A percentile compares a stretch with the other conserved stretches of the same genome.
Conservation (phyloP, 2,329 filamentous ascomycete species). For the Neonectria magnoliae region DNA sequence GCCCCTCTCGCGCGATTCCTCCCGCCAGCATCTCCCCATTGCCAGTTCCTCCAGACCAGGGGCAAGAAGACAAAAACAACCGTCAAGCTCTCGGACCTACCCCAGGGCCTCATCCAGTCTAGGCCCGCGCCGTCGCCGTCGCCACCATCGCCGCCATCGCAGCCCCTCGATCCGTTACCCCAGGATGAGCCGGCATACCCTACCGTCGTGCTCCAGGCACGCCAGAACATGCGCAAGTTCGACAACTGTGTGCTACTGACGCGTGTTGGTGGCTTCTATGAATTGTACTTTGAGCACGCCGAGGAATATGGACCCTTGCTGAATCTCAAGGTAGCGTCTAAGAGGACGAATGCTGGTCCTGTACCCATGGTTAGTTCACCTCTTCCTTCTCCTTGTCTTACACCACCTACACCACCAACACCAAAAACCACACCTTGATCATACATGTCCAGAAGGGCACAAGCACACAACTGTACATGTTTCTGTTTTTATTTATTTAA, state of each 20-base stretch:
- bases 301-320: slow-evolving; percentile 87
- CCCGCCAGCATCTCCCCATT: slow-evolving; percentile 33
- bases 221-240: slow-evolving; percentile 90
- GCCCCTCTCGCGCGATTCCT: slow-evolving; percentile 33
- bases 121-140: slow-evolving; percentile 15
- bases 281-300: slow-evolving; percentile 96
- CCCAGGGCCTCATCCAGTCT: slow-evolving; percentile 58
- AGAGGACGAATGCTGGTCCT: slow-evolving; percentile 79
- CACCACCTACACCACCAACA: slow-evolving; percentile 25
- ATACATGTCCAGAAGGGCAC: slow-evolving; percentile 3
- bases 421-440: slow-evolving; percentile 28
- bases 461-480: not conserved
- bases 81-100: slow-evolving; percentile 65
- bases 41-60: slow-evolving; percentile 44
- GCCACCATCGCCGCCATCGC: slow-evolving; percentile 23
- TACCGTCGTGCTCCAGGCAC: slow-evolving; percentile 87
- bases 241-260: slow-evolving; percentile 91
- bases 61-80: slow-evolving; percentile 66
- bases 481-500: too few relatives aligned
- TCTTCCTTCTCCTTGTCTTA: not conserved
- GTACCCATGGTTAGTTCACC: slow-evolving; percentile 79
- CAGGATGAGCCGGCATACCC: slow-evolving; percentile 72
- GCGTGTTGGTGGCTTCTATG: slow-evolving; percentile 94
- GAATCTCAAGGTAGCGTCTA: slow-evolving; percentile 85
- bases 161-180: slow-evolving; percentile 45